These are phyloP conservation scores for Umbellularia californica DNA, from an alignment of 164 flowering plant genomes.

Conservation along the genomic window DNA sequence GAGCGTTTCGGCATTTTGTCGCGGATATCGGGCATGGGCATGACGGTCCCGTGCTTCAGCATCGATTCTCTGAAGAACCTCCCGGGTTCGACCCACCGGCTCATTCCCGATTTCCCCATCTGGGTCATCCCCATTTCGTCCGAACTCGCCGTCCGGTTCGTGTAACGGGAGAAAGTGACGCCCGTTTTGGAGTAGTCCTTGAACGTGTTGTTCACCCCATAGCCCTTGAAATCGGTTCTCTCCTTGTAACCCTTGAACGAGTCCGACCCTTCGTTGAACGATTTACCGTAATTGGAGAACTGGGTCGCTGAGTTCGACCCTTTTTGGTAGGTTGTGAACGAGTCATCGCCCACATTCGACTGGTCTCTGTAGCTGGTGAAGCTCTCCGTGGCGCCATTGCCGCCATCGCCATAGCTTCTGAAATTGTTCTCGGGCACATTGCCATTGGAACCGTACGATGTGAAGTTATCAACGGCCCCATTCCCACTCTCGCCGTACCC, in stretches of 20 bases:
- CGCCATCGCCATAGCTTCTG: conserved; percentile 50
- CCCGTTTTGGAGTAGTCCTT: conserved; percentile 39
- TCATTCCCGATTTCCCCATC: conserved; percentile 3
- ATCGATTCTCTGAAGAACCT: conserved; percentile 74
- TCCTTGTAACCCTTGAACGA: conserved; percentile 63
- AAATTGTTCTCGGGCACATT: conserved; percentile 62
- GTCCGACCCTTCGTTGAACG: conserved; percentile 59
- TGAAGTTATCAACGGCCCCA: conserved; percentile 55
- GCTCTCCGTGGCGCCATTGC: conserved; percentile 31
- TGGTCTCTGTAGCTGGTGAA: conserved; percentile 58
- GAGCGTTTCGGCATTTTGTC: conserved; percentile 89
- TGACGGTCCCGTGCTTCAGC: conserved; percentile 54
- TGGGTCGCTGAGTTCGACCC: conserved; percentile 37
- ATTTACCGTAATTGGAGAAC: conserved; percentile 66
- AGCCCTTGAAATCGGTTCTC: conserved; percentile 43
- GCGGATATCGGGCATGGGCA: conserved; percentile 74
- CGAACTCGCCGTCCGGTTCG: not conserved
- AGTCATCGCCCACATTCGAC: conserved; percentile 66
- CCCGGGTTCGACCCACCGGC: conserved; percentile 63
- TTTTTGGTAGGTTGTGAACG: conserved; percentile 64
- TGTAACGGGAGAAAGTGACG: conserved; percentile 42
- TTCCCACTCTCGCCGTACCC: conserved; percentile 53
- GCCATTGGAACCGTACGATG: conserved; percentile 36
- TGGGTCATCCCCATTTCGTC: not conserved
- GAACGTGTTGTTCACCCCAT: conserved; percentile 47